Evolutionary conservation across 2,329 filamentous ascomycete genomes (phyloP).

Genomic region (Pestalotiopsis fici): DNA sequence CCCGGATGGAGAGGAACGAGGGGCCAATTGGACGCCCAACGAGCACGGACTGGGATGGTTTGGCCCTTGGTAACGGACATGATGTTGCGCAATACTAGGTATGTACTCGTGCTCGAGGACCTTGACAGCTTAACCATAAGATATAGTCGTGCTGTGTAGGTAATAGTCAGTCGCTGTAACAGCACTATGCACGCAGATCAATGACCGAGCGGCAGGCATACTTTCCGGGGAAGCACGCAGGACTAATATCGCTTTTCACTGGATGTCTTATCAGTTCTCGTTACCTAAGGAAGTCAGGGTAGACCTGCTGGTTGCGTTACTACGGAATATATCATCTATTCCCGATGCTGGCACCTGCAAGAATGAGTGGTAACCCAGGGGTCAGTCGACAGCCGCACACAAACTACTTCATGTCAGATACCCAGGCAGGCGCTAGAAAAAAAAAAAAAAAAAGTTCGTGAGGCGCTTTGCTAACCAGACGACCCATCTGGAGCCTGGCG

Average conservation of each 20-base stretch:
- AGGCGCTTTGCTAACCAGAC: not conserved
- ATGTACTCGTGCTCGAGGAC: not conserved
- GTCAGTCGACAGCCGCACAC: not conserved
- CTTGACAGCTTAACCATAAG: not conserved
- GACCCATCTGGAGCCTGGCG: not conserved
- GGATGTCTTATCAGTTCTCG: not conserved
- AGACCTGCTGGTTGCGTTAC: too few relatives aligned
- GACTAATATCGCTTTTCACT: not conserved
- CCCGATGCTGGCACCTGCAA: not conserved
- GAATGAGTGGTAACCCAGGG: not conserved
- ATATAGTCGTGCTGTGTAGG: not conserved
- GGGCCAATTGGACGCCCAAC: not conserved
- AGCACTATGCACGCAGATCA: not conserved
- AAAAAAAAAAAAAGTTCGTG: not conserved
- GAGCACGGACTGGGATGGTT: not conserved
- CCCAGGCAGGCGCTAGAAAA: not conserved
- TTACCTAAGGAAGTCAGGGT: not conserved
- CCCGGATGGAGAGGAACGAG: not conserved
- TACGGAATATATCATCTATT: too few relatives aligned
- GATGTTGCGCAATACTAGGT: too few relatives aligned
- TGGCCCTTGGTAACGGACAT: too few relatives aligned
- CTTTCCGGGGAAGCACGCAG: too few relatives aligned
- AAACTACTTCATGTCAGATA: not conserved
- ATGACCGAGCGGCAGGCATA: not conserved
- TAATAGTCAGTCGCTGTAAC: too few relatives aligned